Evolutionary conservation across 192 early-diverging fungal genomes (phyloP).

Genomic region (Entomortierella beljakovae): DNA sequence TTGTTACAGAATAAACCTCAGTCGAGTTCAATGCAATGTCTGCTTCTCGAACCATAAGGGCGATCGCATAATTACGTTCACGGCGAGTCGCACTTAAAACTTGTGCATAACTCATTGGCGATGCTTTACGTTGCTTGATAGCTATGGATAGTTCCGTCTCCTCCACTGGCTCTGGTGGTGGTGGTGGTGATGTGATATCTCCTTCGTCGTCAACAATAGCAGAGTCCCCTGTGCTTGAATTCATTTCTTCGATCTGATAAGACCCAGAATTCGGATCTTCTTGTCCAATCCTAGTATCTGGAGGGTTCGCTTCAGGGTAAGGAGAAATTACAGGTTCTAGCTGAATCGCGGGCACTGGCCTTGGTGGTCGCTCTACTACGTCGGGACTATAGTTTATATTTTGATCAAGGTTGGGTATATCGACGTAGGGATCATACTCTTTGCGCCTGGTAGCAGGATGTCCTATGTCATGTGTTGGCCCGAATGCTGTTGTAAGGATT

Average conservation of each 20-base stretch:
- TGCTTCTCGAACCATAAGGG: conserved; percentile 45
- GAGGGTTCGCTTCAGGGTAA: background rate
- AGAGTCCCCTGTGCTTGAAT: background rate
- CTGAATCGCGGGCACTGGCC: conserved; percentile 20
- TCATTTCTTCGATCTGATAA: background rate
- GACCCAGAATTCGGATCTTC: too few species aligned
- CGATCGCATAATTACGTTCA: conserved; percentile 48
- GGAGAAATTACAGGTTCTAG: conserved; percentile 1
- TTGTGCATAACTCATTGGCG: conserved; percentile 30
- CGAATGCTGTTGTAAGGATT: conserved; percentile 30
- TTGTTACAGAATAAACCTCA: conserved; percentile 63
- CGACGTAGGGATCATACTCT: conserved; percentile 26
- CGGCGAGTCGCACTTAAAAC: conserved; percentile 35
- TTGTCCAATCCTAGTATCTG: background rate
- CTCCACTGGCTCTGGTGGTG: background rate
- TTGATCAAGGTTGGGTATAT: conserved; percentile 2
- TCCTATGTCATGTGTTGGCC: background rate
- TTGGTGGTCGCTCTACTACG: background rate
- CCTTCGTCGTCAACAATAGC: conserved; percentile 19
- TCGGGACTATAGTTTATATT: background rate
- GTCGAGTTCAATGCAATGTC: conserved; percentile 41
- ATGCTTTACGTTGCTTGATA: conserved; percentile 20
- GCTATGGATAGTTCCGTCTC: conserved; percentile 9
- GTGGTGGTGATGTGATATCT: background rate
- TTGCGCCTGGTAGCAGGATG: conserved; percentile 9